Percentiles rank a stretch among this genome's conserved stretches.
phyloP scores from a whole-genome alignment of 164 flowering plant species.

The Sedum album region DNA sequence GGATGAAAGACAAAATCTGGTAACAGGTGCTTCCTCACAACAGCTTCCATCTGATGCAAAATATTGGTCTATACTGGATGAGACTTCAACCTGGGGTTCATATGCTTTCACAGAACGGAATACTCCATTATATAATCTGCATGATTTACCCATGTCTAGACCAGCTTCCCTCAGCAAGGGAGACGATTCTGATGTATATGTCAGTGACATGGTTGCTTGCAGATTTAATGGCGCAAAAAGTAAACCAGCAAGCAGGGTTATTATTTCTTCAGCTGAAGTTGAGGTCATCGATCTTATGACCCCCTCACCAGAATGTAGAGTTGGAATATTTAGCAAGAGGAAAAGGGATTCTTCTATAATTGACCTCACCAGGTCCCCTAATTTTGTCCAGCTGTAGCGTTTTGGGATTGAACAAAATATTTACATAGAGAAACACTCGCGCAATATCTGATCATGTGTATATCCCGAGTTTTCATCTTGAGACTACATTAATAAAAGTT shows the following conservation, averaged over 20 bases:
- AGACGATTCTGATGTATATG: background rate
- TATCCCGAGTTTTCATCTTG: background rate
- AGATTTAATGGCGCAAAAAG: background rate
- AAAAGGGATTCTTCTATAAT: slow-evolving; percentile 36
- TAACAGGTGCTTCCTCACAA: background rate
- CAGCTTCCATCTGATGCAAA: background rate
- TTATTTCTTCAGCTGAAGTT: slow-evolving; percentile 17
- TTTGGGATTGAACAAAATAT: background rate
- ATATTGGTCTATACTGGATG: background rate
- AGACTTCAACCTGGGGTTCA: slow-evolving; percentile 2
- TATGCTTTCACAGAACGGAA: background rate
- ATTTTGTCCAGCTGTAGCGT: slow-evolving; percentile 34
- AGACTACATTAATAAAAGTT: background rate
- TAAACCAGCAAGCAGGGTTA: background rate
- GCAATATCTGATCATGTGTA: background rate
- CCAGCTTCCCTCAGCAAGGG: background rate
- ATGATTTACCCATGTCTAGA: slow-evolving; percentile 5
- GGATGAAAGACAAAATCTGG: background rate
- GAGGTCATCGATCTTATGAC: slow-evolving; percentile 54
- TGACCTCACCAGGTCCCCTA: slow-evolving; percentile 62
- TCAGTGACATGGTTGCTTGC: background rate
- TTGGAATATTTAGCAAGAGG: slow-evolving; percentile 24
- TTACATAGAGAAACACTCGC: background rate
- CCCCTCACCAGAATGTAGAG: slow-evolving; percentile 41
- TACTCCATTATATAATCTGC: slow-evolving; percentile 7